A percentile compares a stretch with the other conserved stretches of the same genome.
Evolutionary conservation across 768 basidiomycete genomes (phyloP).

Genomic region (Suillus lakei): DNA sequence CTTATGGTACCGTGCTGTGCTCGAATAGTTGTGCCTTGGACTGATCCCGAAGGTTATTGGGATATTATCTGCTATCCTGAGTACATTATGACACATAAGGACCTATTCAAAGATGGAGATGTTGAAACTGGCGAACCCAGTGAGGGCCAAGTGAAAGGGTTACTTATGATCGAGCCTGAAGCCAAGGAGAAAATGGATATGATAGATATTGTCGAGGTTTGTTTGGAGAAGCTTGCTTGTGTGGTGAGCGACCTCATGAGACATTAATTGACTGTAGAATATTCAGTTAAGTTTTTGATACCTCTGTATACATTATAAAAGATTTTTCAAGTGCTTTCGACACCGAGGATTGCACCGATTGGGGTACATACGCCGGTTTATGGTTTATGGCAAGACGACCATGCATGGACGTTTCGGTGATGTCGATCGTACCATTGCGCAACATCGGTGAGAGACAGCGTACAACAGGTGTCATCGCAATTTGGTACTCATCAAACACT

Average conservation of each 20-base stretch:
- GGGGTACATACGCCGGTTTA: background rate
- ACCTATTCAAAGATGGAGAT: conserved; percentile 74
- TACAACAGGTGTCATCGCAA: conserved; percentile 24
- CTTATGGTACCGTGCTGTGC: conserved; percentile 5
- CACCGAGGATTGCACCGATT: too few species aligned
- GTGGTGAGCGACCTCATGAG: background rate
- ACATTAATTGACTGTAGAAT: background rate
- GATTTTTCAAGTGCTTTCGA: background rate
- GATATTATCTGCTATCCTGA: conserved; percentile 94
- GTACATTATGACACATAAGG: conserved; percentile 78
- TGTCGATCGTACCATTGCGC: background rate
- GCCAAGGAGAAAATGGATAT: conserved; percentile 63
- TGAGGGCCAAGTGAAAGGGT: conserved; percentile 48
- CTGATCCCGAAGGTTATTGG: conserved; percentile 89
- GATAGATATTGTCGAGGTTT: conserved; percentile 60
- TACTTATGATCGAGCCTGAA: conserved; percentile 62
- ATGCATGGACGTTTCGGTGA: background rate
- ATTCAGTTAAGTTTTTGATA: background rate
- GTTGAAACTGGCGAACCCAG: conserved; percentile 66
- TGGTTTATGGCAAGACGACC: background rate
- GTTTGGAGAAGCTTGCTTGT: conserved; percentile 51
- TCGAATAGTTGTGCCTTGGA: conserved; percentile 57
- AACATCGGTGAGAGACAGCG: conserved; percentile 1
- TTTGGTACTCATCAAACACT: conserved; percentile 16
- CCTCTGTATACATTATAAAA: background rate